phyloP scores from a whole-genome alignment of 2,329 filamentous ascomycete species.

The Trichoderma arundinaceum region DNA sequence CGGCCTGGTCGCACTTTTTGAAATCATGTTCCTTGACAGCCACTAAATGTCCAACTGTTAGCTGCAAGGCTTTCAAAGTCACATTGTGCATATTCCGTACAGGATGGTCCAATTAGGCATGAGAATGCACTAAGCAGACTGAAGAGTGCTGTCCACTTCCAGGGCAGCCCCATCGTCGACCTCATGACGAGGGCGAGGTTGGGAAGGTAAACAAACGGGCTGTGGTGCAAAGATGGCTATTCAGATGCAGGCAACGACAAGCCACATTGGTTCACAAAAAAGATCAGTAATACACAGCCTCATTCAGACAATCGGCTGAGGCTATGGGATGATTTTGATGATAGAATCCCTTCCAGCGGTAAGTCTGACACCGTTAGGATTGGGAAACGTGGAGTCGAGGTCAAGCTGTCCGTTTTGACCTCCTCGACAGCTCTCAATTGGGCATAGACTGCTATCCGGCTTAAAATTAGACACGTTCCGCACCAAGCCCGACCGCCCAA shows the following conservation, averaged over 20 bases:
- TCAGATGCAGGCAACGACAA: conserved; percentile 17
- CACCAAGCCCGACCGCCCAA: conserved; percentile 5
- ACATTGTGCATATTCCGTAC: conserved; percentile 52
- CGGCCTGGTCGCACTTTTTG: conserved; percentile 94
- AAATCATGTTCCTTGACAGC: conserved; percentile 95
- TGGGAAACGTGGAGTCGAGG: conserved; percentile 32
- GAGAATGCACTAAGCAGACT: conserved; percentile 63
- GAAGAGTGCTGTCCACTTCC: conserved; percentile 69
- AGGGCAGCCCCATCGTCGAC: conserved; percentile 57
- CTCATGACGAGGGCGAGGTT: conserved; percentile 51
- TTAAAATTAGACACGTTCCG: conserved; percentile 20
- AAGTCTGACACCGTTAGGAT: conserved; percentile 11
- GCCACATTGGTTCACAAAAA: conserved; percentile 23
- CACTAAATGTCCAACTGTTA: conserved; percentile 54
- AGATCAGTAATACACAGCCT: conserved; percentile 6
- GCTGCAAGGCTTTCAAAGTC: background rate
- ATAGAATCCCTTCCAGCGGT: conserved; percentile 30
- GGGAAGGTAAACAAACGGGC: conserved; percentile 29
- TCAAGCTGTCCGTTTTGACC: conserved; percentile 40
- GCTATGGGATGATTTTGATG: conserved; percentile 11
- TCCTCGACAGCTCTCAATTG: conserved; percentile 36
- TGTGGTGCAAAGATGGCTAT: conserved; percentile 2
- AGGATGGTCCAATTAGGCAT: conserved; percentile 66
- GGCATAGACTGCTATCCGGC: conserved; percentile 34
- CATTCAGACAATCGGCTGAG: conserved; percentile 9